Base-by-base conservation (phyloP, 2,329 filamentous ascomycete genomes). In the Cladosporium halotolerans region DNA sequence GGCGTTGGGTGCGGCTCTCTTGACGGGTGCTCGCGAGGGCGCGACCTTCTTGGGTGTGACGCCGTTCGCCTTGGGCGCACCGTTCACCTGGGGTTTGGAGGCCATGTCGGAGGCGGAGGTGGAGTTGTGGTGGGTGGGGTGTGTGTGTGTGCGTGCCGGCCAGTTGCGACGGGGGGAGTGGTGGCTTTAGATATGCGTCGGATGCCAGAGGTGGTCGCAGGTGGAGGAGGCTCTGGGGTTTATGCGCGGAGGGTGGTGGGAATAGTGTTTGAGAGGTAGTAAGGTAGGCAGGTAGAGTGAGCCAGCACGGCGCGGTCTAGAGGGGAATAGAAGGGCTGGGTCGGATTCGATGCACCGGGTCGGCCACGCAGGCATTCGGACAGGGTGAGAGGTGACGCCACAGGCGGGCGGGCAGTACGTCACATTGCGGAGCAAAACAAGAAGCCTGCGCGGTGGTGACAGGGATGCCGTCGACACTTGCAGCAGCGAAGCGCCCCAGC, bases 21-120 rank as follows among this genome's bases (percentile, higher is more conserved):
- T 54, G 40, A 58, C 56, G 10, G 50, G 50, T 13, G 57, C 57
- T 50, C 56, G 54, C 40, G 58, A 58, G 32, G 60, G 48, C 14
- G 57, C 43, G 13, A 55, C 48, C 50, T 59, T 61, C 56, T 60
- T 59, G n/a, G 55, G 31, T 14, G 54, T 42, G n/a, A 52, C 53
- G 41, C 53, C 56, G 42, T 63, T 61, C 49, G 58, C 62, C 47
- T 60, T 61, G 23, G 62, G 52, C 19, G 60, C 56, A 53, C 63
- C 63, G 50, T 65, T 67, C 40, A 55, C 47, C 28, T 61, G 61
- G 7, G 55, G 51, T 34, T 55, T 55, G 43, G 57, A 40, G 2
- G 50, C 50, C 50, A 52, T 52, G 40, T 39, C 45, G 14, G 33
- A 19, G 49, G 36, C 16, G 23, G 14, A 14, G 18, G 31, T 6